Evolutionary conservation across 768 basidiomycete genomes (phyloP), one percentile per base, ranked within the genome.

Genomic region (Lyophyllum atratum): DNA sequence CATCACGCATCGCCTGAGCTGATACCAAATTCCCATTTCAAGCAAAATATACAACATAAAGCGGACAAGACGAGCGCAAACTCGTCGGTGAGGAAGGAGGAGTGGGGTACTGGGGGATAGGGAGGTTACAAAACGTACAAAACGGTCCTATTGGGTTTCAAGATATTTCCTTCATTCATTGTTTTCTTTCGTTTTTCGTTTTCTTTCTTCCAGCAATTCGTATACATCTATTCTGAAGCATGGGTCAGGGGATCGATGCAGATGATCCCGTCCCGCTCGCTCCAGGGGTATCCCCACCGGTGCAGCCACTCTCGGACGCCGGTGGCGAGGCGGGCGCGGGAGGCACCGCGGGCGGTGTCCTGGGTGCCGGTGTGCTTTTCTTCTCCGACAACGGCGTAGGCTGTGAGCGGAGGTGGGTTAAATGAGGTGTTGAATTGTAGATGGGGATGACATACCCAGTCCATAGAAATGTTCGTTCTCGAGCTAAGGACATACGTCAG

Each of bases 351-450:
- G 12, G 78, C 84, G 3, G 82, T 75, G 65, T 95, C 93, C 66
- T 95, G 93, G n/a, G 87, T 89, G 2, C 92, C 95, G 0, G 92
- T 93, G 70, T 98, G 96, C 72, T 95, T 96, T 72, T 96, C 93
- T 74, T 98, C 94, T 19, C 97, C 96, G 6, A 98, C 92, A 43
- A 99, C 80, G 19, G 93, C 75, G 69, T 90, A 99, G 5, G 92
- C 94, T 90, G 62, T 34, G 21, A 48, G 62, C 46, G 26, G 21
- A 19, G n/a, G 44, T 9, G 40, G 3, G 24, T 60, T 9, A 59
- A 48, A 45, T 21, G 14, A 21, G 28, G 42, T 28, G 11, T 19
- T 15, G 8, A 37, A 25, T 15, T 19, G 25, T 9, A 25, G 8
- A 31, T n/a, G n/a, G 6, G 29, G 31, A 58, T 45, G 17, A 72